Conservation (phyloP, 2,329 filamentous ascomycete genomes). For the Phialophora tarda region DNA sequence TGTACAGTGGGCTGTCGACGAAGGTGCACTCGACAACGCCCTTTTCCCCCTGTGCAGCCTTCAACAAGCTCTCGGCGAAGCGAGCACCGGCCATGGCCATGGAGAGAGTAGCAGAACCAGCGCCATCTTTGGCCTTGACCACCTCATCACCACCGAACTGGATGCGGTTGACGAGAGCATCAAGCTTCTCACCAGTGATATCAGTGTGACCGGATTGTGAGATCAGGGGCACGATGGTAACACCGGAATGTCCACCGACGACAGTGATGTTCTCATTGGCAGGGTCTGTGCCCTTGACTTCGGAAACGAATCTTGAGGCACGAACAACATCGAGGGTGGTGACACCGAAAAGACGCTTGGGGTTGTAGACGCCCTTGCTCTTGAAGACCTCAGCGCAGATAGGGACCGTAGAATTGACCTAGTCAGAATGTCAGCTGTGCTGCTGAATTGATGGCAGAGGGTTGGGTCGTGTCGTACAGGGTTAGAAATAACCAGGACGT, state of each 20-base stretch:
- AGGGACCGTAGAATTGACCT: slow-evolving; percentile 98
- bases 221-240: slow-evolving; percentile 97
- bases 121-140: slow-evolving; percentile 91
- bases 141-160: slow-evolving; percentile 99
- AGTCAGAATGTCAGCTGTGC: not conserved
- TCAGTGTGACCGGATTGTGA: slow-evolving; percentile 88
- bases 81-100: slow-evolving; percentile 95
- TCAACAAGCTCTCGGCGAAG: slow-evolving; percentile 89
- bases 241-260: slow-evolving; percentile 94
- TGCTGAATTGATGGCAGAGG: slow-evolving; percentile 18
- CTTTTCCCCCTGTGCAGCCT: slow-evolving; percentile 90
- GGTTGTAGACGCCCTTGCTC: slow-evolving; percentile 93
- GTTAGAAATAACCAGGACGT: slow-evolving; percentile 97
- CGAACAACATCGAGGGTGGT: slow-evolving; percentile 99
- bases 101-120: slow-evolving; percentile 82
- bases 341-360: slow-evolving; percentile 98
- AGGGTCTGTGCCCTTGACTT: slow-evolving; percentile 90
- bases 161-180: slow-evolving; percentile 84
- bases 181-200: slow-evolving; percentile 75
- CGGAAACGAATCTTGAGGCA: slow-evolving; percentile 94
- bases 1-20: slow-evolving; percentile 96
- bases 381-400: slow-evolving; percentile 98
- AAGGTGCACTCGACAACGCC: slow-evolving; percentile 95
- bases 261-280: slow-evolving; percentile 93
- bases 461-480: slow-evolving; percentile 62